Evolutionary conservation across 805 yeast species (phyloP).

Genomic region (Candida ipomoeae): DNA sequence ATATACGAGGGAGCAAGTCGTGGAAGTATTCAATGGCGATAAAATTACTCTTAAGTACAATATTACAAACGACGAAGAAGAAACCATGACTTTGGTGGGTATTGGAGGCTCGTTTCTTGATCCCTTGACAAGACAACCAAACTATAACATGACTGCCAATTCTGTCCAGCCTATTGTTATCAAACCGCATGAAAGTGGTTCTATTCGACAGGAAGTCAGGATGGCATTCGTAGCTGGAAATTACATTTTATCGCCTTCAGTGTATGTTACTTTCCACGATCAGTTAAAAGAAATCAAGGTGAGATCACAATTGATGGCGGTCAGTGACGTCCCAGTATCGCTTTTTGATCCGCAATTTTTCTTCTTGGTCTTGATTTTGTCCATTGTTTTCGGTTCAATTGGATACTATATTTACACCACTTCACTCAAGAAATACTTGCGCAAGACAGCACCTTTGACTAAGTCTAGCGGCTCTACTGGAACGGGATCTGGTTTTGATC

Average conservation of each 20-base stretch:
- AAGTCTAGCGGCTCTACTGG: conserved; percentile 13
- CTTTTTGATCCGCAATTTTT: conserved; percentile 69
- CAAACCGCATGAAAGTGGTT: conserved; percentile 44
- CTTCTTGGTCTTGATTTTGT: conserved; percentile 53
- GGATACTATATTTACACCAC: conserved; percentile 45
- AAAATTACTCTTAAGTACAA: conserved; percentile 47
- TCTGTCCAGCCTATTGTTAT: conserved; percentile 58
- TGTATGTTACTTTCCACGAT: conserved; percentile 50
- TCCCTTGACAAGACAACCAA: conserved; percentile 47
- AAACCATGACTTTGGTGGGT: conserved; percentile 52
- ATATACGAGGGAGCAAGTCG: conserved; percentile 34
- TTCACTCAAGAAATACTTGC: conserved; percentile 44
- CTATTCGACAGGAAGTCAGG: conserved; percentile 56
- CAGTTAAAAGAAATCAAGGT: conserved; percentile 53
- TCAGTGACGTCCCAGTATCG: conserved; percentile 65
- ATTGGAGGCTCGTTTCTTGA: conserved; percentile 63
- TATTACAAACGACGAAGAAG: conserved; percentile 51
- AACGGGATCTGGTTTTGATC: conserved; percentile 12
- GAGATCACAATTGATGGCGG: conserved; percentile 51
- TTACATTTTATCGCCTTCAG: conserved; percentile 56
- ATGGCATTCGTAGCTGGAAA: conserved; percentile 54
- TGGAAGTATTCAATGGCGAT: conserved; percentile 49
- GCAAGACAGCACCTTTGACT: conserved; percentile 30
- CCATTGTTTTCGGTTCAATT: conserved; percentile 15
- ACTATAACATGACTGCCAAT: conserved; percentile 62